Base-by-base conservation (phyloP, 106 monocot species). In the Triglochin maritima region DNA sequence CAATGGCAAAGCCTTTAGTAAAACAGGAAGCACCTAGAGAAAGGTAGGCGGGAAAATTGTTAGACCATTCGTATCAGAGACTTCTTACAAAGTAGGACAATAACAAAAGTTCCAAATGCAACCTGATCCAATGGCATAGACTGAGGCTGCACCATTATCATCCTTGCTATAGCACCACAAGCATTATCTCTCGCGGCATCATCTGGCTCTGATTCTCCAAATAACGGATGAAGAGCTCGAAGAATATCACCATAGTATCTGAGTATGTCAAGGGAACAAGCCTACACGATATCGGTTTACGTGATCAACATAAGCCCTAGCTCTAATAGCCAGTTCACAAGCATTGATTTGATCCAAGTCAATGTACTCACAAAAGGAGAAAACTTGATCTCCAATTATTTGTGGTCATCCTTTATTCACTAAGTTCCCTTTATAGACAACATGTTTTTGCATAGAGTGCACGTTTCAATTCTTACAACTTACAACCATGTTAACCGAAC, bases 111-210 rank as follows among this genome's bases (percentile, higher is more conserved):
- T 7, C 7, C 47, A 6, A 63, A 60, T 57, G 46, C 7, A 62
- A 94, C 94, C 88, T 98, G 98, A 61, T 81, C 81, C 9, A 98
- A 79, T 72, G 86, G 98, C 72, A 98, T 54, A 52, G 91, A 87
- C 49, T 98, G 88, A 64, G 98, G 92, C 55, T 92, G 88, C 50
- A 79, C 86, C 84, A 84, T 86, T 70, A 98, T 92, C 98, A 98
- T 98, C 75, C 98, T 82, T 72, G 92, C 91, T 67, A 98, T 75
- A 47, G 98, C 98, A 67, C 98, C 92, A 44, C 88, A 85, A 74
- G 92, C 98, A 84, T 98, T 98, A 66, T 98, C 98, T 82, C 80
- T 80, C n/a, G 89, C 98, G 52, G 84, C 98, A 77, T 76, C 77
- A 75, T 89, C 98, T 7, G 80, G 66, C 76, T 98, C 98, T 13